Conservation (phyloP, 2,329 filamentous ascomycete genomes). For the Fusarium paranaense region DNA sequence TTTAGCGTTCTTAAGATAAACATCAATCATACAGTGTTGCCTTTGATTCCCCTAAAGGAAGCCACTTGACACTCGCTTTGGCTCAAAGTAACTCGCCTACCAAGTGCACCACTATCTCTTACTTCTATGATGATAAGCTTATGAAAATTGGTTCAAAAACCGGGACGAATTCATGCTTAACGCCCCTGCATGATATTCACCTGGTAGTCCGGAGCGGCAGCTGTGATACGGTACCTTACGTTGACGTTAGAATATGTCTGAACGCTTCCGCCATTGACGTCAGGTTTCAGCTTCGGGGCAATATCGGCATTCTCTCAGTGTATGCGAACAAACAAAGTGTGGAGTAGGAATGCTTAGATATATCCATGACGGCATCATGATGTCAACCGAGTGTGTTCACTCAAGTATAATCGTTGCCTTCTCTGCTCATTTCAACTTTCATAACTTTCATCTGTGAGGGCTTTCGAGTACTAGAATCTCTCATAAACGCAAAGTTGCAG, state of each 20-base stretch:
- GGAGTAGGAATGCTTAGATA: background rate
- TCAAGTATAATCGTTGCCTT: constrained; percentile 12
- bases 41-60: background rate
- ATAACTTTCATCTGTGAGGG: background rate
- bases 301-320: background rate
- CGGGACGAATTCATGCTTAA: background rate
- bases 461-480: background rate
- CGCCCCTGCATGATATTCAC: background rate
- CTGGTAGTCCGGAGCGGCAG: background rate
- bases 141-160: background rate
- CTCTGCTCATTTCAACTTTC: constrained; percentile 10
- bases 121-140: background rate
- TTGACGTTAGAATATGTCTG: background rate
- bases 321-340: background rate
- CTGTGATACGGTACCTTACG: background rate
- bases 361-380: constrained; percentile 34
- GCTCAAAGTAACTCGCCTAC: background rate
- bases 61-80: background rate
- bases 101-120: background rate
- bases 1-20: background rate
- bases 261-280: background rate
- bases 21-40: too few species aligned
- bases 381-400: constrained; percentile 10
- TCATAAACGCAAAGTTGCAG: background rate
- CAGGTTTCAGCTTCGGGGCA: background rate